Base-by-base conservation (phyloP, 495 filamentous ascomycete species). In the Bombardia bombarda region DNA sequence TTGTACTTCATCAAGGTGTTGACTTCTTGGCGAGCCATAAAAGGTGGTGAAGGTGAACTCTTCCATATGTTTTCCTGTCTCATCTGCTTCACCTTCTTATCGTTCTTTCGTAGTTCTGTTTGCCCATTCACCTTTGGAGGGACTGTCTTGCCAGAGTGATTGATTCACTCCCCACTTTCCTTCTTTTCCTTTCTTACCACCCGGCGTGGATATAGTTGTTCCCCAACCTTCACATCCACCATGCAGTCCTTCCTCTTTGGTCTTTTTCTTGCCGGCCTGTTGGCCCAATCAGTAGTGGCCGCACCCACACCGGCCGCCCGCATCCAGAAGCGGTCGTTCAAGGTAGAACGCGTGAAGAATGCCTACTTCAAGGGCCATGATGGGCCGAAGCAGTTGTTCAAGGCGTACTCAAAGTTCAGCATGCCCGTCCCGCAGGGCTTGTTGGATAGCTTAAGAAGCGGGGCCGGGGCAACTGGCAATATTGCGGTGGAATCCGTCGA, bases 381-480 rank as follows among this genome's bases (percentile, higher is more conserved):
- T 57, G 79, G 79, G 2, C 75, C 75, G 2, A 59, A 60, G 41
- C 75, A 76, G 34, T 57, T 87, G 18, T 56, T 73, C 20, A 84
- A 73, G 56, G 74, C 81, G 14, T 80, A 82, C 50, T 58, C 69
- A 46, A 86, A 85, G 50, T 85, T 75, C 57, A 65, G 77, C 42
- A 75, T 80, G 58, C 60, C 62, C 28, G 50, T 73, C 22, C 63
- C 69, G 3, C 55, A 56, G 6, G 58, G 51, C 16, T 50, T 74
- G 32, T 43, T 68, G n/a, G 50, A 61, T 22, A 61, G 64, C 13
- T 52, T 66, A 22, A 58, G 62, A 24, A 42, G 51, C 14, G 56
- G 58, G 45, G 49, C 37, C 21, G 51, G 18, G 2, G 48, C 19
- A 12, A 28, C 23, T 30, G 16, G 20, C 12, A n/a, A 24, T 21